Evolutionary conservation across 106 monocot genomes (phyloP).

Genomic region (Acorus calamus): DNA sequence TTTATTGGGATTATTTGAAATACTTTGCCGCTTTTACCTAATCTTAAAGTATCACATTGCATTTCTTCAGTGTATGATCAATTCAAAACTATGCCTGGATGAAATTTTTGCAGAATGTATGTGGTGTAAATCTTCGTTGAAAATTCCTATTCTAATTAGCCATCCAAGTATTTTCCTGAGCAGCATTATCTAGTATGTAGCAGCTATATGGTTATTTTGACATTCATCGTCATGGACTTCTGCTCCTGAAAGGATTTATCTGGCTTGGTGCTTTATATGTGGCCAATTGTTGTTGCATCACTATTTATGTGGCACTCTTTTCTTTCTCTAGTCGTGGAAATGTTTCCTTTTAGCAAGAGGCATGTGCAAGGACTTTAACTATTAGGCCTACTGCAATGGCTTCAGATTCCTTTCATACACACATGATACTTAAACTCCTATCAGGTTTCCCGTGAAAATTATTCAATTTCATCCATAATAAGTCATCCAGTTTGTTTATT

Average conservation of each 20-base stretch:
- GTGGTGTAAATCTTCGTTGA: slow-evolving; percentile 28
- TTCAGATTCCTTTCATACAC: background rate
- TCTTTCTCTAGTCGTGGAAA: slow-evolving; percentile 1
- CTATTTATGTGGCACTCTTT: slow-evolving; percentile 2
- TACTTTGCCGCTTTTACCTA: no score
- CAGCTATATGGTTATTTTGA: slow-evolving; percentile 2
- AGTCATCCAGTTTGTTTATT: slow-evolving; percentile 12
- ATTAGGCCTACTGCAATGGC: slow-evolving; percentile 18
- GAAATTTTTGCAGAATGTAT: slow-evolving; percentile 46
- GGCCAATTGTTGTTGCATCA: slow-evolving; percentile 7
- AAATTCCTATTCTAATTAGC: slow-evolving; percentile 25
- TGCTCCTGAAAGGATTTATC: slow-evolving; percentile 21
- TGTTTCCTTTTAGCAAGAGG: slow-evolving; percentile 14
- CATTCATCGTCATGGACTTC: slow-evolving; percentile 12
- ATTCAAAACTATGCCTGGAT: slow-evolving; percentile 16
- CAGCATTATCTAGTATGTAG: slow-evolving; percentile 28
- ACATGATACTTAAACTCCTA: slow-evolving; percentile 13
- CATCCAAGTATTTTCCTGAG: slow-evolving; percentile 17
- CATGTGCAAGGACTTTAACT: slow-evolving; percentile 19
- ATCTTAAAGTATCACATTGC: no score
- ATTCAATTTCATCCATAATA: slow-evolving; percentile 3
- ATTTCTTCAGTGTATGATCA: slow-evolving; percentile 12
- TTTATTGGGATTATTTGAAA: no score
- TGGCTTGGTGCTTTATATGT: slow-evolving; percentile 12
- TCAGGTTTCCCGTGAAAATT: slow-evolving; percentile 9